phyloP scores from a whole-genome alignment of 1,139 yeast species.

The Arxiozyma slooffiae region DNA sequence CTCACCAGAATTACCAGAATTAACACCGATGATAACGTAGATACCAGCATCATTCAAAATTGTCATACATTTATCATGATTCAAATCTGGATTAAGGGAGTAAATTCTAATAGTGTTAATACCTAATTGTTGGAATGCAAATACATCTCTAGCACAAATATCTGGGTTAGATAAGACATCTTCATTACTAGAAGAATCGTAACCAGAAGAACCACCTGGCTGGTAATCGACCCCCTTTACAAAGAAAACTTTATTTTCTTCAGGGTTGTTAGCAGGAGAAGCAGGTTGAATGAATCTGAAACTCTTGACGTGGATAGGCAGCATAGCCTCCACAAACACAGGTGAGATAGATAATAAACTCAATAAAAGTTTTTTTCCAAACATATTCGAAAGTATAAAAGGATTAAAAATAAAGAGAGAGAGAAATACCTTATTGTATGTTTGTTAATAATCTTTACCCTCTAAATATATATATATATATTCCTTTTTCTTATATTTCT shows the following conservation, averaged over 20 bases:
- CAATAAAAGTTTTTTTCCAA: slow-evolving; percentile 6
- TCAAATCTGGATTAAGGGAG: slow-evolving; percentile 64
- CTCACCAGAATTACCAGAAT: slow-evolving; percentile 56
- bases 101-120: slow-evolving; percentile 64
- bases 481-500: too few species aligned
- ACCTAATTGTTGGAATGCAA: slow-evolving; percentile 63
- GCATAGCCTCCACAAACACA: slow-evolving; percentile 31
- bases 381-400: neutral
- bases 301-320: slow-evolving; percentile 40
- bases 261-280: slow-evolving; percentile 25
- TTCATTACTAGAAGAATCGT: slow-evolving; percentile 30
- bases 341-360: slow-evolving; percentile 11
- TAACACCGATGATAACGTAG: slow-evolving; percentile 77
- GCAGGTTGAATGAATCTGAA: slow-evolving; percentile 42
- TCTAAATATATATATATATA: too few species aligned
- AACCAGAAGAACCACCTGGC: slow-evolving; percentile 64
- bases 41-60: slow-evolving; percentile 81
- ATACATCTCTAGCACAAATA: slow-evolving; percentile 73
- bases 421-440: neutral
- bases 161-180: slow-evolving; percentile 72
- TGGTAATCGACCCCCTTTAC: slow-evolving; percentile 60
- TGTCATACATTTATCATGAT: slow-evolving; percentile 85
- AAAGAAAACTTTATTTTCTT: slow-evolving; percentile 41
- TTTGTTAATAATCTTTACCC: slow-evolving; percentile 6
- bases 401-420: neutral